Evolutionary conservation across 2,329 filamentous ascomycete genomes (phyloP), one percentile per base, ranked within the genome.

Genomic region (Cadophora sp.): DNA sequence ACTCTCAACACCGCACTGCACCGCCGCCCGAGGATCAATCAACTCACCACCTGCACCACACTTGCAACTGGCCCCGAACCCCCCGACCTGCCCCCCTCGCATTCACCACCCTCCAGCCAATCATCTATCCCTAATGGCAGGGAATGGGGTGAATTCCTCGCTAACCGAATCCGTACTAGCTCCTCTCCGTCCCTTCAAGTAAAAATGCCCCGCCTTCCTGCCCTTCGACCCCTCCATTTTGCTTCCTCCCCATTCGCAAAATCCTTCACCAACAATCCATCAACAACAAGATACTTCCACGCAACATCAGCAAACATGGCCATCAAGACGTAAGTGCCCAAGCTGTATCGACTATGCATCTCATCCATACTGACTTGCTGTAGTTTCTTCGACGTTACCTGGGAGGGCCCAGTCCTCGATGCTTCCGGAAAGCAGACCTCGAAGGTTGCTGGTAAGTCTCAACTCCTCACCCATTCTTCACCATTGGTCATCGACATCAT

Each of bases 271-370:
- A 77, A 79, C 51, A 71, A 66, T 61, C 53, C 76, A 68, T 72
- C 70, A 63, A 67, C 66, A 55, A 65, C 69, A 66, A 81, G 86
- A 79, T 80, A 81, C 73, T 90, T 90, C 79, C 83, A 86, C 79
- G 84, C 87, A 77, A 85, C 91, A 80, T 82, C 90, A 77, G 83
- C 86, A 84, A 89, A 85, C 81, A 97, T 97, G 93, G 83, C 84
- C 78, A 82, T 87, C 80, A 89, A 90, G 80, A 89, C 89, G 83
- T 93, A 85, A 83, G 89, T 86, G 1, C 16, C 62, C 62, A 53
- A 59, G 68, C 62, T 59, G 55, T 66, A 65, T 61, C 64, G 7
- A 39, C 66, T 36, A 22, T 18, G 62, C 41, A 24, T 78, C 67
- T 16, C 45, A 24, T 39, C 24, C 36, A 69, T 66, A 22, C 66